phyloP scores from a whole-genome alignment of 371 early-diverging fungal genomes.

The Batrachochytrium dendrobatidis region DNA sequence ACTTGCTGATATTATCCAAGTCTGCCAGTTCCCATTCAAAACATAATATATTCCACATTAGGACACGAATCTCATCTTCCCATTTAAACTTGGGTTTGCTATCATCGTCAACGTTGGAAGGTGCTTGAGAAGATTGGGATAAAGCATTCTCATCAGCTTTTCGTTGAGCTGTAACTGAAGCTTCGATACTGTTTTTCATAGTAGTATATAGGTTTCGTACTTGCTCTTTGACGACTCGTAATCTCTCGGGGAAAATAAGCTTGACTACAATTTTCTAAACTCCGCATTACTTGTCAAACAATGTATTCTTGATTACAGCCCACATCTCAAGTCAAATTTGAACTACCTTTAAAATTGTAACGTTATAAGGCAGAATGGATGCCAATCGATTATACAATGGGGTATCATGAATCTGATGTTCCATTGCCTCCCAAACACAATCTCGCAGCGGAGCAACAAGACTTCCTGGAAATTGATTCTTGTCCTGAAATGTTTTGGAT shows the following conservation, averaged over 20 bases:
- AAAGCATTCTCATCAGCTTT: no score
- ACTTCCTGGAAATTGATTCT: not conserved
- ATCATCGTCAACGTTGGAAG: conserved; percentile 3
- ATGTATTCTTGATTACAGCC: not conserved
- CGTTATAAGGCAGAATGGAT: not conserved
- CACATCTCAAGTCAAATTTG: not conserved
- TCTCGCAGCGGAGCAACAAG: not conserved
- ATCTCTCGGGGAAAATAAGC: not conserved
- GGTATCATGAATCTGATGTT: not conserved
- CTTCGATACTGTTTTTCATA: not conserved
- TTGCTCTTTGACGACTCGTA: not conserved
- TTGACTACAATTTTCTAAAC: not conserved
- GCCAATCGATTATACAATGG: not conserved
- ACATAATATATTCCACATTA: conserved; percentile 29
- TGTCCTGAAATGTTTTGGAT: not conserved
- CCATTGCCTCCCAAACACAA: not conserved
- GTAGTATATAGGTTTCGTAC: not conserved
- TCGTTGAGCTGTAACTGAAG: not conserved
- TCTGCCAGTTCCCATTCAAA: conserved; percentile 34
- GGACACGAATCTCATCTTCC: conserved; percentile 13
- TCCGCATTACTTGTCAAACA: not conserved
- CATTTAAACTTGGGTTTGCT: conserved; percentile 26
- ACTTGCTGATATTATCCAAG: conserved; percentile 26
- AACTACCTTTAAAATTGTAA: not conserved
- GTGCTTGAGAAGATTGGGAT: not conserved